Conservation (phyloP, 2,329 filamentous ascomycete genomes). For the Aureobasidium sp. region DNA sequence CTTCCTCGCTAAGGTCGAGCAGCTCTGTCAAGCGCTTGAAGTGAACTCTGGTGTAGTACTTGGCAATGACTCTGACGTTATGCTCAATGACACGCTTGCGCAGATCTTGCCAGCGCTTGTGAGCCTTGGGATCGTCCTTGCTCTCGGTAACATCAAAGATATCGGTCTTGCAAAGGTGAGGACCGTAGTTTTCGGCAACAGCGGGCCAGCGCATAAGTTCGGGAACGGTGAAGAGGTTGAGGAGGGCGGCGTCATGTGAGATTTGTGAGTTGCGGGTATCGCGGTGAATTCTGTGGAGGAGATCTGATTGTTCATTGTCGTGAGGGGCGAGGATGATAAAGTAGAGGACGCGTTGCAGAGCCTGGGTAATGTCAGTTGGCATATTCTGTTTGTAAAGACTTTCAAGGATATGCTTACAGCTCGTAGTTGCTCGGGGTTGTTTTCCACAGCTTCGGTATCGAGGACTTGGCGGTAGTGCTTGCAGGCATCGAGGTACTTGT, state of each 20-base stretch:
- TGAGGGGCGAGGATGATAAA: constrained; percentile 94
- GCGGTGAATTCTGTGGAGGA: constrained; percentile 84
- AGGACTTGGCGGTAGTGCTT: constrained; percentile 97
- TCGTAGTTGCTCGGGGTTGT: constrained; percentile 76
- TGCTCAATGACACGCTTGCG: constrained; percentile 99
- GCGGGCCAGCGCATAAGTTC: constrained; percentile 99
- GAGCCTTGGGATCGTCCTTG: constrained; percentile 62
- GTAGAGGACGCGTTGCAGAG: constrained; percentile 91
- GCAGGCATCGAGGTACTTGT: constrained; percentile 95
- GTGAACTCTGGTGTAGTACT: constrained; percentile 97
- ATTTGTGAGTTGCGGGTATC: constrained; percentile 76
- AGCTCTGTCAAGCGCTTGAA: constrained; percentile 85
- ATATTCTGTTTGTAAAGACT: constrained; percentile 11
- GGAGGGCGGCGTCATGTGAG: constrained; percentile 65
- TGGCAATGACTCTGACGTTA: constrained; percentile 93
- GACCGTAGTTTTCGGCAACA: constrained; percentile 79
- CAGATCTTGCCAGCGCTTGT: constrained; percentile 84
- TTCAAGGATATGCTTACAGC: constrained; percentile 51
- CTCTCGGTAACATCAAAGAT: constrained; percentile 65
- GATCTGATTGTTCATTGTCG: constrained; percentile 97
- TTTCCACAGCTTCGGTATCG: constrained; percentile 90
- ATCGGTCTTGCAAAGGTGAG: constrained; percentile 79
- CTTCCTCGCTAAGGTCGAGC: constrained; percentile 84
- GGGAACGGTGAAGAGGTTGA: constrained; percentile 90
- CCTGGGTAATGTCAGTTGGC: constrained; percentile 38